These are phyloP conservation scores for Sapria himalayana DNA, from an alignment of 345 rosid genomes.

Conservation along the genomic window DNA sequence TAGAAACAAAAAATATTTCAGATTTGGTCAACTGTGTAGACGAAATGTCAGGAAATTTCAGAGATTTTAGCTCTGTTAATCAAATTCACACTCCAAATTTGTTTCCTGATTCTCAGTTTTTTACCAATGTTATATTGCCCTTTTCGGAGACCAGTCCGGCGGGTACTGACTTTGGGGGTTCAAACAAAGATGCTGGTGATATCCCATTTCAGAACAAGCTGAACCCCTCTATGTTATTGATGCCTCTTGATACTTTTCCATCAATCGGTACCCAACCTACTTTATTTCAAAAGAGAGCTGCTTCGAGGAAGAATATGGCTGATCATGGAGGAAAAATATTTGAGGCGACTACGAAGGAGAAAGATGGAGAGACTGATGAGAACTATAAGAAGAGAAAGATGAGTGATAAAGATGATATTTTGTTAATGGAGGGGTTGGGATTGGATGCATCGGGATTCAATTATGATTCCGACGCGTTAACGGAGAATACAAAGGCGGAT, in stretches of 20 bases:
- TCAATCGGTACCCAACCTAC: constrained; percentile 39
- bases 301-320: constrained; percentile 26
- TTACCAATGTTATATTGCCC: constrained; percentile 13
- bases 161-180: constrained; percentile 20
- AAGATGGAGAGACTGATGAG: constrained; percentile 22
- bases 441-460: constrained; percentile 29
- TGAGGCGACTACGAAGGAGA: constrained; percentile 12
- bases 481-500: constrained; percentile 21
- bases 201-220: constrained; percentile 22
- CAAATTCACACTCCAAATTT: constrained; percentile 16
- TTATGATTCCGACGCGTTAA: constrained; percentile 35
- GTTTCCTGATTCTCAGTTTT: constrained; percentile 14
- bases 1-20: constrained; percentile 15
- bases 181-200: constrained; percentile 20
- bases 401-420: constrained; percentile 10
- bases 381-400: constrained; percentile 16
- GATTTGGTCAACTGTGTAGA: constrained; percentile 15
- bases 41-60: constrained; percentile 17
- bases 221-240: constrained; percentile 29
- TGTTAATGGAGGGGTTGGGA: constrained; percentile 27
- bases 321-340: constrained; percentile 13
- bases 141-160: constrained; percentile 15
- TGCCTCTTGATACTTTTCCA: constrained; percentile 30
- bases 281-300: constrained; percentile 38
- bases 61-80: constrained; percentile 15